Percentiles rank a stretch among this genome's conserved stretches.
Evolutionary conservation across 2,329 filamentous ascomycete species (phyloP).

Genomic region (Aspergillus sp.): DNA sequence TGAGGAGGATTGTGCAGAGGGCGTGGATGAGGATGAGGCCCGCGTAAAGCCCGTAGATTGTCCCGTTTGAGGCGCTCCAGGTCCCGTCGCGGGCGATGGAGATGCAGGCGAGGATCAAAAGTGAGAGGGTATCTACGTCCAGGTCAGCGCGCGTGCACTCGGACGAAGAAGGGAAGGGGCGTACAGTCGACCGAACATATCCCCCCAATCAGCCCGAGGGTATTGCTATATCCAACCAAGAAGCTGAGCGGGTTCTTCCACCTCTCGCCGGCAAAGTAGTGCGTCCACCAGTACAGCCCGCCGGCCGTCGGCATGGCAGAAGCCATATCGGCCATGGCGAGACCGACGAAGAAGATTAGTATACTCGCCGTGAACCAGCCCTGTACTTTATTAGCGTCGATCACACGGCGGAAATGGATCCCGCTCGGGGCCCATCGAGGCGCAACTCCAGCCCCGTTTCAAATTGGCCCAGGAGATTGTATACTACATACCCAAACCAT

Average conservation of each 20-base stretch:
- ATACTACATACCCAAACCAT: constrained; percentile 60
- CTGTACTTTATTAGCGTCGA: constrained; percentile 25
- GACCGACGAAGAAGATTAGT: constrained; percentile 63
- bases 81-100: constrained; percentile 61
- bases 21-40: constrained; percentile 60
- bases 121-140: constrained; percentile 32
- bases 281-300: constrained; percentile 64
- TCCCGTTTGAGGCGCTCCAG: constrained; percentile 60
- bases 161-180: background rate
- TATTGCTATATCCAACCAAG: constrained; percentile 65
- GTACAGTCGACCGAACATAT: constrained; percentile 65
- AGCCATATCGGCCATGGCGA: constrained; percentile 62
- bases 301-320: constrained; percentile 64
- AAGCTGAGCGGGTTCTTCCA: constrained; percentile 64
- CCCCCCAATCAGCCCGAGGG: constrained; percentile 63
- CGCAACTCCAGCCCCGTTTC: background rate
- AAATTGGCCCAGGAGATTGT: background rate
- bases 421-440: too few relatives aligned
- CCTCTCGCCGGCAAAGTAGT: constrained; percentile 61
- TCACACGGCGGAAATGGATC: background rate
- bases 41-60: constrained; percentile 63
- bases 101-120: constrained; percentile 57
- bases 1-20: constrained; percentile 57
- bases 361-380: constrained; percentile 62
- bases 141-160: background rate